Conservation (phyloP, 2,329 filamentous ascomycete genomes). For the Lasiodiplodia sp. region DNA sequence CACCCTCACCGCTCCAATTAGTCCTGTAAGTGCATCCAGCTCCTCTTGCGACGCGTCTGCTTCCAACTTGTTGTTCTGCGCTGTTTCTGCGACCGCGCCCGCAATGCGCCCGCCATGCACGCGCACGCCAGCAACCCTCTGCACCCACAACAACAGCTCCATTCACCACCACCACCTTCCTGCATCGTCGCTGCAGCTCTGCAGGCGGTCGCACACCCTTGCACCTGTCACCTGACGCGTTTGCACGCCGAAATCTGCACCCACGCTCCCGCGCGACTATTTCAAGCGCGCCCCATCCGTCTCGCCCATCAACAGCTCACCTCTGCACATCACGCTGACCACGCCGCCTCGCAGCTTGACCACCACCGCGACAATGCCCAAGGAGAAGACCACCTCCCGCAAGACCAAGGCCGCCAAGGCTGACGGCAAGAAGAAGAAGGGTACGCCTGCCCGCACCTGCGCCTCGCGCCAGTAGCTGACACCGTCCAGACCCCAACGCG, state of each 20-base stretch:
- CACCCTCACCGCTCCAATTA: constrained; percentile 36
- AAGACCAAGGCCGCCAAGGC: constrained; percentile 65
- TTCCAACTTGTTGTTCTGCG: constrained; percentile 22
- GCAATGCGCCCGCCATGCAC: constrained; percentile 28
- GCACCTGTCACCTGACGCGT: background rate
- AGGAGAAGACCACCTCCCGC: constrained; percentile 69
- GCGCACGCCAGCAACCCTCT: constrained; percentile 3
- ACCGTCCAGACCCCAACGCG: constrained; percentile 83
- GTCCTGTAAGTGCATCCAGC: constrained; percentile 32
- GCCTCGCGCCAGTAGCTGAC: constrained; percentile 31
- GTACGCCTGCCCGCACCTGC: constrained; percentile 47
- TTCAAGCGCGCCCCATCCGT: constrained; percentile 12
- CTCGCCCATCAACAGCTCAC: background rate
- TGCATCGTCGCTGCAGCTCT: constrained; percentile 14
- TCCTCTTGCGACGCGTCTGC: constrained; percentile 22
- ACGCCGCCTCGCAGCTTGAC: constrained; percentile 9
- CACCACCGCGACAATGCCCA: constrained; percentile 62
- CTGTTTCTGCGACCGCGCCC: constrained; percentile 30
- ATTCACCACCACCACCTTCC: background rate
- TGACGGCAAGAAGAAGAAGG: constrained; percentile 75
- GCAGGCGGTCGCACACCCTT: constrained; percentile 18
- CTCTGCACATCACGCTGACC: constrained; percentile 19
- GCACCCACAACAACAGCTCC: constrained; percentile 11
- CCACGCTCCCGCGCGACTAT: constrained; percentile 23
- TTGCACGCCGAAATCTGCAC: constrained; percentile 14